phyloP scores from a whole-genome alignment of 331 rosid genomes.

The Quercus tomentella region DNA sequence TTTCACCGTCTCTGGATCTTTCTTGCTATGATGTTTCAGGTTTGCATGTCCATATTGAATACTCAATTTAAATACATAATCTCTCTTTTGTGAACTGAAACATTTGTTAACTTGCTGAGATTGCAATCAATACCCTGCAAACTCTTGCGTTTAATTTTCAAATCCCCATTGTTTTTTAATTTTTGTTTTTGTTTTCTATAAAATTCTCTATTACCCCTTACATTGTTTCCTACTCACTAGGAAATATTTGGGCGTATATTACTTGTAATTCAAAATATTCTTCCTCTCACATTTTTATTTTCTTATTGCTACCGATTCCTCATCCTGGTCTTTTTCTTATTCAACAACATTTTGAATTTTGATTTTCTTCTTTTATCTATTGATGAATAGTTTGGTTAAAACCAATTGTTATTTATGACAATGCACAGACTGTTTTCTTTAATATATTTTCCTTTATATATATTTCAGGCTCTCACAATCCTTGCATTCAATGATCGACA shows the following conservation, averaged over 20 bases:
- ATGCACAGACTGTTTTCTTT: background rate
- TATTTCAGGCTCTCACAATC: slow-evolving; percentile 67
- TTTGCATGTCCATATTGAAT: slow-evolving; percentile 16
- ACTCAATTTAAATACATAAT: background rate
- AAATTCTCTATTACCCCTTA: background rate
- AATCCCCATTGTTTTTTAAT: background rate
- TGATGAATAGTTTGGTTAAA: background rate
- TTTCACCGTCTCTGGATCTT: slow-evolving; percentile 96
- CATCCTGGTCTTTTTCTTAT: background rate
- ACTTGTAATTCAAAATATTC: background rate
- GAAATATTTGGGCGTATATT: background rate
- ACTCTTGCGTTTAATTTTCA: background rate
- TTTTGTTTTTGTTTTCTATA: background rate
- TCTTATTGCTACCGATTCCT: too few species aligned
- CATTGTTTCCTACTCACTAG: background rate
- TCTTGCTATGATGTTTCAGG: slow-evolving; percentile 98
- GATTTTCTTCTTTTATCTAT: background rate
- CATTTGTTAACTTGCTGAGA: background rate
- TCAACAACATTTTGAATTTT: background rate
- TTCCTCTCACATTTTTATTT: too few species aligned
- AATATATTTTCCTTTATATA: background rate
- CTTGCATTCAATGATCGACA: slow-evolving; percentile 74
- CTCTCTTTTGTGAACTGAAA: background rate
- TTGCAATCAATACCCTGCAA: background rate
- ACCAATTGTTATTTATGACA: background rate